Conservation (phyloP, 2,329 filamentous ascomycete species). For the Diaporthe sp. region DNA sequence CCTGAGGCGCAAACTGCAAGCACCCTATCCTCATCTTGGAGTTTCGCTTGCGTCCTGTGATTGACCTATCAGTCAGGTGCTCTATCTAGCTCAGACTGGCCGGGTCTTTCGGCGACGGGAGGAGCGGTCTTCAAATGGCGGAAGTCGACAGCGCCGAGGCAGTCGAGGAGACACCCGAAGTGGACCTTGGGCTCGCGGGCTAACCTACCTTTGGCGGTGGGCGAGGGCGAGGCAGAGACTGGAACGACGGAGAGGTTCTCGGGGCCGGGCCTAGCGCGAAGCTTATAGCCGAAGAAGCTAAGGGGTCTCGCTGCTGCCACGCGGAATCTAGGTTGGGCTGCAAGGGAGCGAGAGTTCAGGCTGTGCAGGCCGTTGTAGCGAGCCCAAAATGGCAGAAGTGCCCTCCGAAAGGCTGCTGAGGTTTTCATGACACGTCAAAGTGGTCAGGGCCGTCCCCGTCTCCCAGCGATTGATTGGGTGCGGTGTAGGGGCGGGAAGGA, state of each 20-base stretch:
- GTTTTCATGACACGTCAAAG: slow-evolving; percentile 22
- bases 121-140: neutral
- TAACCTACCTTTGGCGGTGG: neutral
- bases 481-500: slow-evolving; percentile 19
- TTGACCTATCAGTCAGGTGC: neutral
- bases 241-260: neutral
- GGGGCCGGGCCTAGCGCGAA: slow-evolving; percentile 1
- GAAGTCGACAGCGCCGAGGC: neutral
- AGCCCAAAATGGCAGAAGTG: neutral
- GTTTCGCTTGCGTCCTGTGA: neutral
- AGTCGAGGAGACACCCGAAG: neutral
- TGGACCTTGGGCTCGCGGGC: neutral
- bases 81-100: neutral
- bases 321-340: slow-evolving; percentile 4
- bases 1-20: slow-evolving; percentile 78
- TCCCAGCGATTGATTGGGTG: slow-evolving; percentile 10
- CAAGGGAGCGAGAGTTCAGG: slow-evolving; percentile 4
- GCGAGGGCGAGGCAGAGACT: neutral
- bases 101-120: neutral
- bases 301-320: neutral
- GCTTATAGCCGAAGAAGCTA: slow-evolving; percentile 17
- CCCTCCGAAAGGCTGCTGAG: slow-evolving; percentile 7
- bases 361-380: neutral
- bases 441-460: neutral
- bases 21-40: slow-evolving; percentile 75